A percentile compares a stretch with the other conserved stretches of the same genome.
phyloP scores from a whole-genome alignment of 768 basidiomycete genomes.

The Holtermannia corniformis region DNA sequence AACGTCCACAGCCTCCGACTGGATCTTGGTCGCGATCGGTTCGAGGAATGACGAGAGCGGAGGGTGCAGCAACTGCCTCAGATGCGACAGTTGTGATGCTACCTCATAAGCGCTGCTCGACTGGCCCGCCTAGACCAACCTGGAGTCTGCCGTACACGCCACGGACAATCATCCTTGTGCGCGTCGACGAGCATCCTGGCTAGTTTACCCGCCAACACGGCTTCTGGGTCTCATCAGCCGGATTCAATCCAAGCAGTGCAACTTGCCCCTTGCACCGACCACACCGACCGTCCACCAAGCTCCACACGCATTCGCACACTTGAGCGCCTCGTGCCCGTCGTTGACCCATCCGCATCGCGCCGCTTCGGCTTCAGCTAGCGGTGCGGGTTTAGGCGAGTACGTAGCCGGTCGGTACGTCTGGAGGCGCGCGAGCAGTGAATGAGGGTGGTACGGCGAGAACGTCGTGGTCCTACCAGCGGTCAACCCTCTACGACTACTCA shows the following conservation, averaged over 20 bases:
- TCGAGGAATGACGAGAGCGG: conserved; percentile 12
- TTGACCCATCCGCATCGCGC: conserved; percentile 22
- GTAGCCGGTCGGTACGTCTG: conserved; percentile 13
- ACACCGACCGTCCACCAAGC: conserved; percentile 5
- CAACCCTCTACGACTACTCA: no score
- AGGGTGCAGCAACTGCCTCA: conserved; percentile 18
- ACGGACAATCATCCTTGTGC: conserved; percentile 22
- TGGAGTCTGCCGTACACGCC: conserved; percentile 15
- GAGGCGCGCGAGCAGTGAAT: conserved; percentile 18
- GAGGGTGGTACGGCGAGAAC: conserved; percentile 22
- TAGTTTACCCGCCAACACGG: conserved; percentile 15
- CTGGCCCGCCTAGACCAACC: no score
- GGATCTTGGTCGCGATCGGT: conserved; percentile 8
- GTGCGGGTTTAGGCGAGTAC: conserved; percentile 7
- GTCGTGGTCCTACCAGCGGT: no score
- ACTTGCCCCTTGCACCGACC: background rate
- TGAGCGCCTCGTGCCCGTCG: conserved; percentile 4
- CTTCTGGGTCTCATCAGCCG: background rate
- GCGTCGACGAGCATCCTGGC: conserved; percentile 4
- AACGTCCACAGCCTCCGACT: conserved; percentile 3
- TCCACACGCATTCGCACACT: conserved; percentile 12
- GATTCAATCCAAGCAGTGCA: background rate
- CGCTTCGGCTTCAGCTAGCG: conserved; percentile 8
- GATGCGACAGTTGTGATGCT: conserved; percentile 4
- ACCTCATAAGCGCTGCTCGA: background rate